Percentiles rank a stretch among this genome's conserved stretches.
Evolutionary conservation across 768 basidiomycete species (phyloP).

Genomic region (Hygrocybe punicea): DNA sequence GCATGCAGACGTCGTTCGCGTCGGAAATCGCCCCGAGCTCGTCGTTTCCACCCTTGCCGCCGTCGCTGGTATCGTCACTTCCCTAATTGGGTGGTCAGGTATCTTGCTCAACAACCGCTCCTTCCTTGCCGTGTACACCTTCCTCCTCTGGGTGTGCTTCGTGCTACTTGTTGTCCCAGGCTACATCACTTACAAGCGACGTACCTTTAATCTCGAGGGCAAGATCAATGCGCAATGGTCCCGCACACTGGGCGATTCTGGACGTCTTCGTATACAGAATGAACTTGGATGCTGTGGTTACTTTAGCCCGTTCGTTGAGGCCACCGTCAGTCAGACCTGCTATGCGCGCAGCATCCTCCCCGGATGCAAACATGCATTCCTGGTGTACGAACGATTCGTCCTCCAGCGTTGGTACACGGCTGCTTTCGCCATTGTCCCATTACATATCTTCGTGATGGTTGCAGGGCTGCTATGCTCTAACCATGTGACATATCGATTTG

Average conservation of each 20-base stretch:
- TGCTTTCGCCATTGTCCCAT: slow-evolving; percentile 63
- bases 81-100: slow-evolving; percentile 73
- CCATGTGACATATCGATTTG: slow-evolving; percentile 83
- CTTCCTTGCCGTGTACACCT: slow-evolving; percentile 76
- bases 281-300: slow-evolving; percentile 78
- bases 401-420: slow-evolving; percentile 63
- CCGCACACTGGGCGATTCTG: slow-evolving; percentile 51
- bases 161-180: slow-evolving; percentile 69
- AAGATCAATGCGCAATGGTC: slow-evolving; percentile 81
- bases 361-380: slow-evolving; percentile 68
- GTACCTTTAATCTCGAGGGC: slow-evolving; percentile 75
- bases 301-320: slow-evolving; percentile 76
- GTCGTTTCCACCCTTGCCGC: slow-evolving; percentile 69
- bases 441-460: slow-evolving; percentile 63
- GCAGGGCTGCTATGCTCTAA: slow-evolving; percentile 69
- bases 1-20: slow-evolving; percentile 66
- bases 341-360: slow-evolving; percentile 68
- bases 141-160: slow-evolving; percentile 73
- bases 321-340: slow-evolving; percentile 69
- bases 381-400: slow-evolving; percentile 53
- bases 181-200: slow-evolving; percentile 72
- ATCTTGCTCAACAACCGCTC: slow-evolving; percentile 80
- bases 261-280: slow-evolving; percentile 69
- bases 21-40: slow-evolving; percentile 65
- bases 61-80: slow-evolving; percentile 55